Evolutionary conservation across 164 flowering plant species (phyloP).

Genomic region (Warburgia ugandensis): DNA sequence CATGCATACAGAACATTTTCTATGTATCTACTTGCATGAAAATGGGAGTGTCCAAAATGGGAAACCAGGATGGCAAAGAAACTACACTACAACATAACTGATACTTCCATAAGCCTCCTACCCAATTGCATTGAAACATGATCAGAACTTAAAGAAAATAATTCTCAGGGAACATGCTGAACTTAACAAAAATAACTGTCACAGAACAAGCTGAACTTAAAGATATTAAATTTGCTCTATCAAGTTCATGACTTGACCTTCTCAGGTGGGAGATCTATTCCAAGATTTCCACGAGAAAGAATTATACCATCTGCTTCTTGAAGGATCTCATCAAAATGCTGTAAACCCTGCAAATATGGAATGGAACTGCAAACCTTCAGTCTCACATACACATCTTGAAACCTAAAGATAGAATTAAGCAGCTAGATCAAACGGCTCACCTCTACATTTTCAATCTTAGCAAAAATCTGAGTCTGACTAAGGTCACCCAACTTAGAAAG

Average conservation of each 20-base stretch:
- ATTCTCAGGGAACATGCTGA: too few species aligned
- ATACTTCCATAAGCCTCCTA: too few species aligned
- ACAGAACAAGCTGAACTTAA: not conserved
- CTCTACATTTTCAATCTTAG: constrained; percentile 51
- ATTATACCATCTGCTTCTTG: constrained; percentile 51
- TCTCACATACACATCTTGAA: not conserved
- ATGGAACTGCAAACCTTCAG: not conserved
- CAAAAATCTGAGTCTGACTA: constrained; percentile 32
- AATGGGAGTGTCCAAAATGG: too few species aligned
- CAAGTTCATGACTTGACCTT: constrained; percentile 19
- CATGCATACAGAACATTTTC: too few species aligned
- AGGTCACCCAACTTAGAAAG: constrained; percentile 34
- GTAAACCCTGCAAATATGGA: constrained; percentile 31
- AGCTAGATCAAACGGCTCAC: constrained; percentile 14
- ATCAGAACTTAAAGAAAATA: too few species aligned
- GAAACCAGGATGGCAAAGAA: too few species aligned
- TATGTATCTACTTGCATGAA: too few species aligned
- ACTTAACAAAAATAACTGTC: not conserved
- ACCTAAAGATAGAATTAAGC: not conserved
- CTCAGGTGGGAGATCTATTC: constrained; percentile 48
- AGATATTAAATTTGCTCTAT: not conserved
- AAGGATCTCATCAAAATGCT: constrained; percentile 43
- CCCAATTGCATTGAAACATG: too few species aligned
- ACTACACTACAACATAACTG: too few species aligned
- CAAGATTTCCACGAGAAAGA: constrained; percentile 43